Percentiles rank a stretch among this genome's conserved stretches.
Evolutionary conservation across 345 rosid species (phyloP).

Genomic region (Firmiana major): DNA sequence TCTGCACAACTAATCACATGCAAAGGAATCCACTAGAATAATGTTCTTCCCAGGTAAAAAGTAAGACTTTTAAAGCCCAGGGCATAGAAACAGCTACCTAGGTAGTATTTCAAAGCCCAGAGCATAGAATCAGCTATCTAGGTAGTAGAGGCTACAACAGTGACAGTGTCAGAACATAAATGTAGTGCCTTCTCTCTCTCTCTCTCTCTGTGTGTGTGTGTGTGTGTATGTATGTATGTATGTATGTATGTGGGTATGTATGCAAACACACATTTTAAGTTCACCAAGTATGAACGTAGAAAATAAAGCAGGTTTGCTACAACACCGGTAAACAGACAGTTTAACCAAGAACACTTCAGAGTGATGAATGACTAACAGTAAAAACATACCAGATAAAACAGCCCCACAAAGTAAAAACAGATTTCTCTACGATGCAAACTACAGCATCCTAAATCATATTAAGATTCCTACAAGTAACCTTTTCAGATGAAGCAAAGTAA

Average conservation of each 20-base stretch:
- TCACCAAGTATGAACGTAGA: not conserved
- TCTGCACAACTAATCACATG: not conserved
- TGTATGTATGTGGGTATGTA: not conserved
- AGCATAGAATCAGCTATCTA: no score
- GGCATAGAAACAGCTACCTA: not conserved
- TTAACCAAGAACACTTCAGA: not conserved
- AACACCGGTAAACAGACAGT: not conserved
- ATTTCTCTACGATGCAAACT: not conserved
- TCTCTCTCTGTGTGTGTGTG: not conserved
- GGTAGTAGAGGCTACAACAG: not conserved
- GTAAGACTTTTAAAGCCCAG: not conserved
- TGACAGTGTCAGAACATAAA: not conserved
- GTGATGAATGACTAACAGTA: not conserved
- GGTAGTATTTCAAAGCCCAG: no score
- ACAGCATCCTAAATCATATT: not conserved
- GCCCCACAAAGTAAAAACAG: not conserved
- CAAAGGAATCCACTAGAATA: not conserved
- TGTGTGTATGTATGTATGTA: no score
- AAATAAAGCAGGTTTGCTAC: not conserved
- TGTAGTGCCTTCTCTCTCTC: no score
- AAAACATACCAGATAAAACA: not conserved
- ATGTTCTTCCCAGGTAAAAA: not conserved
- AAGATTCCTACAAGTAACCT: not conserved
- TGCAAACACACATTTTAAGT: not conserved
- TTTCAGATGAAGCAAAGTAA: not conserved